phyloP scores from a whole-genome alignment of 1,139 yeast species.

The Taphrina flavorubra region DNA sequence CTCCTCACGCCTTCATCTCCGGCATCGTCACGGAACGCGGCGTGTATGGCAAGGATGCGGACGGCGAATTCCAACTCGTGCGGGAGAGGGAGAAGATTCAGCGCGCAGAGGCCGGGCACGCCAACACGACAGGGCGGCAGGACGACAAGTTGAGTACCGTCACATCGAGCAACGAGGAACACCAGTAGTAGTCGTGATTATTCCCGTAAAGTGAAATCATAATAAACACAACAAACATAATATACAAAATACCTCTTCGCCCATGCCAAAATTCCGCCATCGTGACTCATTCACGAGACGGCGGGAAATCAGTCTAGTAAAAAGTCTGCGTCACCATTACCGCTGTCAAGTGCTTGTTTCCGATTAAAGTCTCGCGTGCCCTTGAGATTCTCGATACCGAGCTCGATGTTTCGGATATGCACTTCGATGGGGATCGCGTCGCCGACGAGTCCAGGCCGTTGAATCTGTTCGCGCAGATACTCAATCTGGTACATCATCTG shows the following conservation, averaged over 20 bases:
- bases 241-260: no score
- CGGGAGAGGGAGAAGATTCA: conserved; percentile 18
- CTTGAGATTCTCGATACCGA: conserved; percentile 33
- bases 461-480: conserved; percentile 29
- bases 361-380: conserved; percentile 18
- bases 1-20: conserved; percentile 81
- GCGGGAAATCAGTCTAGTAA: background rate
- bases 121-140: background rate
- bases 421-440: conserved; percentile 34
- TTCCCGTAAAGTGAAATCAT: background rate
- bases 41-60: conserved; percentile 52
- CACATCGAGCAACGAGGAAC: conserved; percentile 27
- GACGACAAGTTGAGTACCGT: conserved; percentile 25
- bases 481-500: conserved; percentile 39
- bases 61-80: conserved; percentile 50
- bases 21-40: conserved; percentile 84
- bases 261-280: no score
- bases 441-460: conserved; percentile 23
- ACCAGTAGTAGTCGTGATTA: conserved; percentile 8
- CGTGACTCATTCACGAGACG: background rate
- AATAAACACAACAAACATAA: no score
- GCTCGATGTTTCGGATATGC: conserved; percentile 30
- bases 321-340: background rate
- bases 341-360: conserved; percentile 2
- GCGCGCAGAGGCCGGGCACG: background rate